phyloP scores from a whole-genome alignment of 208 protist species.

The Crithidia brevicula region DNA sequence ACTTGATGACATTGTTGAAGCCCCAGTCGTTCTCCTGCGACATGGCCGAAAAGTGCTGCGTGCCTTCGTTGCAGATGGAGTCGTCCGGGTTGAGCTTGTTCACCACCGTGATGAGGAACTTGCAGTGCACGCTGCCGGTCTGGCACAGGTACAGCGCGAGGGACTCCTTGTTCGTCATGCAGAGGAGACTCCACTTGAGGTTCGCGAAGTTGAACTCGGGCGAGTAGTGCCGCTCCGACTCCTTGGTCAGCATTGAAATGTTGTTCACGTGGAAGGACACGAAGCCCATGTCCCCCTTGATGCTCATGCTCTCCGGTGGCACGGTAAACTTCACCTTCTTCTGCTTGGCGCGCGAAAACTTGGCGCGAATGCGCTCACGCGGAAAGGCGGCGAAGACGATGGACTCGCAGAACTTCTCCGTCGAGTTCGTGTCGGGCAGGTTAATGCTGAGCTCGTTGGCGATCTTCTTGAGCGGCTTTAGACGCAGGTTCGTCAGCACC shows the following conservation, averaged over 20 bases:
- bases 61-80: constrained; percentile 92
- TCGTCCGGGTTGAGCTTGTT: constrained; percentile 86
- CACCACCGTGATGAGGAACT: constrained; percentile 91
- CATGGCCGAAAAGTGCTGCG: constrained; percentile 83
- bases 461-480: constrained; percentile 91
- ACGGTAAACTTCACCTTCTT: constrained; percentile 88
- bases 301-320: constrained; percentile 65
- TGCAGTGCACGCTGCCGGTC: constrained; percentile 90
- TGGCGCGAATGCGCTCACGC: constrained; percentile 77
- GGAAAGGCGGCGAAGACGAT: constrained; percentile 91
- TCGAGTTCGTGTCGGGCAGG: constrained; percentile 84
- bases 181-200: constrained; percentile 91
- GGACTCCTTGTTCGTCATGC: constrained; percentile 90
- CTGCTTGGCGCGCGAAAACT: constrained; percentile 73
- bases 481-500: constrained; percentile 88
- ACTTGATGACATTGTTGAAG: constrained; percentile 91
- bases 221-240: constrained; percentile 90
- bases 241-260: constrained; percentile 85
- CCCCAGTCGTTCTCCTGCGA: constrained; percentile 93
- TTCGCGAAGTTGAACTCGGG: constrained; percentile 88
- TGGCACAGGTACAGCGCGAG: constrained; percentile 92
- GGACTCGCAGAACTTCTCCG: constrained; percentile 89
- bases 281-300: constrained; percentile 91
- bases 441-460: constrained; percentile 71
- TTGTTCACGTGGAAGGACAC: constrained; percentile 90